Conservation (phyloP, 1,284 basidiomycete genomes). For the Moesziomyces sp. region DNA sequence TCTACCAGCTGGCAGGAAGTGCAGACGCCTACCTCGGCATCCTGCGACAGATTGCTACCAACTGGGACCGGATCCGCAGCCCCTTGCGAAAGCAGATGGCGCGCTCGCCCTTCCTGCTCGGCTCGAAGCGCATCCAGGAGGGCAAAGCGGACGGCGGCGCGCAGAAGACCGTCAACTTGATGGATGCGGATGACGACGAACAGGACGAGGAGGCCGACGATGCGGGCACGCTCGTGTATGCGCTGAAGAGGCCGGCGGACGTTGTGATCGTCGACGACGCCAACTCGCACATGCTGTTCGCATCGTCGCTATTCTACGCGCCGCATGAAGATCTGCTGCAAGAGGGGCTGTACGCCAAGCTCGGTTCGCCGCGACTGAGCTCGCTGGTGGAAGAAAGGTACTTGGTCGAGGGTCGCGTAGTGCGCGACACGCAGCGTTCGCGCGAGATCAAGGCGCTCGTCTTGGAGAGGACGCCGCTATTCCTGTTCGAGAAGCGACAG, state of each 20-base stretch:
- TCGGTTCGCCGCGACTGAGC: conserved; percentile 77
- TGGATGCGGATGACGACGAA: conserved; percentile 44
- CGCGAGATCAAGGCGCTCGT: conserved; percentile 70
- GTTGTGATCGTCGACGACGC: conserved; percentile 67
- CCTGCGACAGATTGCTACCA: conserved; percentile 84
- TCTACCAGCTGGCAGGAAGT: conserved; percentile 77
- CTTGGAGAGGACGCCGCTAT: conserved; percentile 88
- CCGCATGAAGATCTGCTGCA: conserved; percentile 90
- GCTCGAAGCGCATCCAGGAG: conserved; percentile 72
- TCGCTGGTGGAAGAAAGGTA: conserved; percentile 81
- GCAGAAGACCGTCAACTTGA: conserved; percentile 22
- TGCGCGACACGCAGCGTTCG: conserved; percentile 56
- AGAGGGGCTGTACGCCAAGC: conserved; percentile 67
- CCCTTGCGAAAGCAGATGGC: conserved; percentile 77
- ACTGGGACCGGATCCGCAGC: conserved; percentile 74
- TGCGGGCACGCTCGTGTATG: conserved; percentile 59
- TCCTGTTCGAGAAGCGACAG: conserved; percentile 87
- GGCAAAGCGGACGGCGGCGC: conserved; percentile 6
- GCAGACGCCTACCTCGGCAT: conserved; percentile 78
- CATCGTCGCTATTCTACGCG: conserved; percentile 74
- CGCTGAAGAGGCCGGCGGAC: conserved; percentile 64
- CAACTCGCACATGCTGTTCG: conserved; percentile 66
- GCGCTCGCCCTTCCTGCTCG: conserved; percentile 78
- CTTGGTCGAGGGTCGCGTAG: conserved; percentile 71
- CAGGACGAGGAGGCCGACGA: conserved; percentile 64